Percentiles rank a stretch among this genome's conserved stretches.
Conservation (phyloP, 495 filamentous ascomycete genomes). For the Neurospora sp. region DNA sequence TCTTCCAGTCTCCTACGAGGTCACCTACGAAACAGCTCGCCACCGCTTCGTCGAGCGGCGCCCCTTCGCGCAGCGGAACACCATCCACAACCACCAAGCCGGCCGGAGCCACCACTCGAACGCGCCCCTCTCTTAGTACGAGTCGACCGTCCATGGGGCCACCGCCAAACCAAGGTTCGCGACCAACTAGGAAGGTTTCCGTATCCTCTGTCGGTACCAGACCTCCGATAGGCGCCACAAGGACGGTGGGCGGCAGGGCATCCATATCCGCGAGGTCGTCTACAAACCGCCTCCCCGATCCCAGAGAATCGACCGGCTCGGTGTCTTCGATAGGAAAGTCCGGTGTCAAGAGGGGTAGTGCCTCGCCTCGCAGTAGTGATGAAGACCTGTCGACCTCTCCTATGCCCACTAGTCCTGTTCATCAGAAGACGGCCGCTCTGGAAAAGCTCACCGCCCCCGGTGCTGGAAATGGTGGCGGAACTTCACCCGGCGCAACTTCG, state of each 20-base stretch:
- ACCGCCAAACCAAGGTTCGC: slow-evolving; percentile 32
- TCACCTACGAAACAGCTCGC: slow-evolving; percentile 69
- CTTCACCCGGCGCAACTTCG: slow-evolving; percentile 18
- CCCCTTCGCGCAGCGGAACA: slow-evolving; percentile 51
- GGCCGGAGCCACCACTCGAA: slow-evolving; percentile 31
- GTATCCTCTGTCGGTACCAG: slow-evolving; percentile 20
- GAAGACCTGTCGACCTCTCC: slow-evolving; percentile 33
- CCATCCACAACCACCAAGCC: slow-evolving; percentile 40
- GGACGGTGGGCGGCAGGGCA: slow-evolving; percentile 26
- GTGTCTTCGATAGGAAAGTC: slow-evolving; percentile 26
- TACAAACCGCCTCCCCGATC: slow-evolving; percentile 19
- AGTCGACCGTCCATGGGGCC: slow-evolving; percentile 61
- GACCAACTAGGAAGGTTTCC: slow-evolving; percentile 24
- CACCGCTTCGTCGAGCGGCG: slow-evolving; percentile 44
- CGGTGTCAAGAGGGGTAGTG: slow-evolving; percentile 22
- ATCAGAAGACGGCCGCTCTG: slow-evolving; percentile 31
- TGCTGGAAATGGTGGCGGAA: not conserved
- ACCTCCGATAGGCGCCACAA: slow-evolving; percentile 16
- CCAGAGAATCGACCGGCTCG: slow-evolving; percentile 34
- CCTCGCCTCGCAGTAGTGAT: slow-evolving; percentile 26
- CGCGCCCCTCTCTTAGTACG: slow-evolving; percentile 39
- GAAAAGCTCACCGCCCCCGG: slow-evolving; percentile 34
- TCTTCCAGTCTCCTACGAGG: slow-evolving; percentile 58
- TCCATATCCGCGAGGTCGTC: slow-evolving; percentile 23
- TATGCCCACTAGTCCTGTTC: slow-evolving; percentile 36